These are phyloP conservation scores for Furcasterigmium furcatum DNA, from an alignment of 2,329 filamentous ascomycete genomes.

Conservation along the genomic window DNA sequence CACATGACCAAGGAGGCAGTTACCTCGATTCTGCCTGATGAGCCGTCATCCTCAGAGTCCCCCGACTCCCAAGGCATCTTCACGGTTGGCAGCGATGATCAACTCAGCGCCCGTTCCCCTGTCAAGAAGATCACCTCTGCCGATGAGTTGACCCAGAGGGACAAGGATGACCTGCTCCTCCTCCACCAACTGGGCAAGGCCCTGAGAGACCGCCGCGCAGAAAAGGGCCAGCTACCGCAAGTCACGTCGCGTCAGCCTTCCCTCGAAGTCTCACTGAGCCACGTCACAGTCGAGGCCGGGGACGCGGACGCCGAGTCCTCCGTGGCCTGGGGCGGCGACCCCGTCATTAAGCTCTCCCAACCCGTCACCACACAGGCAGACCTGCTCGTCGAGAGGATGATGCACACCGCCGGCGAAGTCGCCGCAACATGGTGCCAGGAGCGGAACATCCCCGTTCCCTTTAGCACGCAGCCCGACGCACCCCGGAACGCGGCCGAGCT, in stretches of 20 bases:
- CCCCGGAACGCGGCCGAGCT: conserved; percentile 31
- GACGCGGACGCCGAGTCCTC: conserved; percentile 14
- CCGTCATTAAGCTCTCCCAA: conserved; percentile 41
- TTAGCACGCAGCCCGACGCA: conserved; percentile 45
- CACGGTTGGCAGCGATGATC: conserved; percentile 25
- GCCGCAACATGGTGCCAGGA: conserved; percentile 58
- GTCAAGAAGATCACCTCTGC: conserved; percentile 40
- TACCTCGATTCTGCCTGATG: conserved; percentile 8
- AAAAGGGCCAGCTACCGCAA: conserved; percentile 10
- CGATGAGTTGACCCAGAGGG: conserved; percentile 35
- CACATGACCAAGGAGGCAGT: conserved; percentile 41
- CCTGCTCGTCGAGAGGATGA: conserved; percentile 43
- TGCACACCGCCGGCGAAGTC: conserved; percentile 61
- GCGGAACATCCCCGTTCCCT: conserved; percentile 57
- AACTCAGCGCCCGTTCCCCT: conserved; percentile 16
- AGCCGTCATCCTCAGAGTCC: background rate
- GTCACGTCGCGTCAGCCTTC: conserved; percentile 2
- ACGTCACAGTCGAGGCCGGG: conserved; percentile 12
- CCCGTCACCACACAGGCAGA: conserved; percentile 24
- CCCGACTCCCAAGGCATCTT: conserved; percentile 15
- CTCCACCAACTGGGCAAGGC: conserved; percentile 46
- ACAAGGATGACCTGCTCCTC: conserved; percentile 42
- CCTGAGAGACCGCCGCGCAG: conserved; percentile 27
- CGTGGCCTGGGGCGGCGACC: conserved; percentile 39
- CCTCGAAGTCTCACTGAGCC: conserved; percentile 39